These are phyloP conservation scores for Silene uniflora DNA, from an alignment of 148 eudicot species.

Conservation along the genomic window DNA sequence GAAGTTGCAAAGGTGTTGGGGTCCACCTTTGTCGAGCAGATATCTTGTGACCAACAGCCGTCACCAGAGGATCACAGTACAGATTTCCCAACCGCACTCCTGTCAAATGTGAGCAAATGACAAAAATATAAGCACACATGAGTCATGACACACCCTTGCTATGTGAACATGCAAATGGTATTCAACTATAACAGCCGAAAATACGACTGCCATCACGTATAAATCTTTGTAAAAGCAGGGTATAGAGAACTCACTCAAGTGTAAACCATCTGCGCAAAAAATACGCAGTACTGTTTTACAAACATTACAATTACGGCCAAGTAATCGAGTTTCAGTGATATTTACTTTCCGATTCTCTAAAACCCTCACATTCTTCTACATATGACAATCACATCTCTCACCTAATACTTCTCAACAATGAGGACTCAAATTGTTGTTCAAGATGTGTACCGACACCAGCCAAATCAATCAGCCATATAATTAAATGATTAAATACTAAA, in stretches of 20 bases:
- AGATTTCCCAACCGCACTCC: conserved; percentile 76
- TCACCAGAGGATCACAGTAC: conserved; percentile 68
- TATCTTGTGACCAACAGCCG: conserved; percentile 66
- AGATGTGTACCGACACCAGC: not conserved
- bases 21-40: conserved; percentile 85
- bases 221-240: not conserved
- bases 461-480: not conserved
- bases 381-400: not conserved
- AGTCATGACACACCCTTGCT: not conserved
- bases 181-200: not conserved
- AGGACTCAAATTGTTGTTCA: too few species aligned
- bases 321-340: not conserved
- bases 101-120: conserved; percentile 22
- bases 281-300: too few species aligned
- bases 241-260: not conserved
- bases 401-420: not conserved
- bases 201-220: not conserved
- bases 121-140: not conserved
- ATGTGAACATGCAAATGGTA: not conserved
- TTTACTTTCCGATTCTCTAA: too few species aligned
- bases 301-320: not conserved
- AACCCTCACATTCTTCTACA: not conserved
- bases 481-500: not conserved
- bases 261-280: too few species aligned
- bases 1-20: conserved; percentile 82